These are phyloP conservation scores for Leccinum arenicola DNA, from an alignment of 768 basidiomycete genomes.

Conservation along the genomic window DNA sequence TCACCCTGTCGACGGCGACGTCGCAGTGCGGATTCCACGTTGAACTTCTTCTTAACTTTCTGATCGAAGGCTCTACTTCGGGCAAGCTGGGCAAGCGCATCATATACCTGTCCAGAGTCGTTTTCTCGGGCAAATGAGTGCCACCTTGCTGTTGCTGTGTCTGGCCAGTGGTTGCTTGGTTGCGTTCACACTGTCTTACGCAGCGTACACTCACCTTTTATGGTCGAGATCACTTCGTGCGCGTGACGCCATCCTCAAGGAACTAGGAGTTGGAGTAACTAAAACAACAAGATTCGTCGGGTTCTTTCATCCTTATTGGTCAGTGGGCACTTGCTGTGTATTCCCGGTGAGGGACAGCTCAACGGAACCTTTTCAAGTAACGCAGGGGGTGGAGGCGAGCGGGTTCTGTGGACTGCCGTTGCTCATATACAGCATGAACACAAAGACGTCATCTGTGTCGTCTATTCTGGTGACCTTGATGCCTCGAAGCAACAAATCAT, in stretches of 20 bases:
- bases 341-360: conserved; percentile 19
- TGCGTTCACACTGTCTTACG: conserved; percentile 18
- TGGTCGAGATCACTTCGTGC: conserved; percentile 20
- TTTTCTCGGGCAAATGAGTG: conserved; percentile 12
- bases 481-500: conserved; percentile 80
- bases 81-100: not conserved
- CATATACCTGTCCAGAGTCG: not conserved
- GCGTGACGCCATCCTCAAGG: conserved; percentile 22
- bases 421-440: conserved; percentile 68
- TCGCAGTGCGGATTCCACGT: conserved; percentile 3
- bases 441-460: conserved; percentile 62
- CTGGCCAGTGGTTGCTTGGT: conserved; percentile 6
- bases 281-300: conserved; percentile 49
- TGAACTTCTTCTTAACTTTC: not conserved
- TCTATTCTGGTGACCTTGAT: conserved; percentile 89
- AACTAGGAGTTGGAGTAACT: conserved; percentile 8
- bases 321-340: conserved; percentile 23
- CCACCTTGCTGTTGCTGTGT: conserved; percentile 14
- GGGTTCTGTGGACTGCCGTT: conserved; percentile 92
- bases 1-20: not conserved
- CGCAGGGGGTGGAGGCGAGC: conserved; percentile 95
- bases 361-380: conserved; percentile 56
- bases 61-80: not conserved
- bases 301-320: conserved; percentile 98
- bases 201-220: conserved; percentile 23